These are phyloP conservation scores for Pseudoperonospora humuli DNA, from an alignment of 352 stramenopile genomes.

Conservation along the genomic window DNA sequence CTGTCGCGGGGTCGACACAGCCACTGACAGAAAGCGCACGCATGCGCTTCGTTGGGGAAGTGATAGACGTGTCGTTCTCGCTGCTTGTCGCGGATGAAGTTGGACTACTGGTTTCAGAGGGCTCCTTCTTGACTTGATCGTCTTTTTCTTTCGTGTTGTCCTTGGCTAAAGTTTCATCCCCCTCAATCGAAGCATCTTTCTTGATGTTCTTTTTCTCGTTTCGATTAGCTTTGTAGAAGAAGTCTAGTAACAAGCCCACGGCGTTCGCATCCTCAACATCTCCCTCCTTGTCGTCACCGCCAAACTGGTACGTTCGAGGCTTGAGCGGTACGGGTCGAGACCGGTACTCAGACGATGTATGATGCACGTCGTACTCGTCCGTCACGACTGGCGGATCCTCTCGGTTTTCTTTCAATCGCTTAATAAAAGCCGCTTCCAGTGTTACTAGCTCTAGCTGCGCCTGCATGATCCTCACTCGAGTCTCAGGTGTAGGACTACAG, in stretches of 20 bases:
- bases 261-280: constrained; percentile 56
- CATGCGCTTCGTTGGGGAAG: constrained; percentile 71
- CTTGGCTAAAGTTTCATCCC: neutral
- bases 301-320: constrained; percentile 21
- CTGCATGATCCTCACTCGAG: constrained; percentile 59
- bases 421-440: constrained; percentile 70
- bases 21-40: constrained; percentile 60
- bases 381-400: constrained; percentile 49
- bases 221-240: constrained; percentile 77
- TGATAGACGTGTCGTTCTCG: constrained; percentile 35
- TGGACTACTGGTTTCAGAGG: constrained; percentile 14
- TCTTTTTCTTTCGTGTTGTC: constrained; percentile 7
- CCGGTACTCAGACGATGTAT: constrained; percentile 9
- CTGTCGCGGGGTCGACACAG: constrained; percentile 36
- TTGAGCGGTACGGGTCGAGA: constrained; percentile 23
- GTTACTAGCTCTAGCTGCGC: constrained; percentile 63
- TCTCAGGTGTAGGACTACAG: constrained; percentile 56
- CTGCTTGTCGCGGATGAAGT: constrained; percentile 12
- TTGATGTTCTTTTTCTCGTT: constrained; percentile 37
- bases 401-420: constrained; percentile 71
- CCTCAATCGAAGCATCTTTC: constrained; percentile 2
- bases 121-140: constrained; percentile 28
- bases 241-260: constrained; percentile 63
- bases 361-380: constrained; percentile 39
- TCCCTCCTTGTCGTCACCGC: constrained; percentile 19